Evolutionary conservation across 2,329 filamentous ascomycete genomes (phyloP).

Genomic region (Verticillium tricorpus): DNA sequence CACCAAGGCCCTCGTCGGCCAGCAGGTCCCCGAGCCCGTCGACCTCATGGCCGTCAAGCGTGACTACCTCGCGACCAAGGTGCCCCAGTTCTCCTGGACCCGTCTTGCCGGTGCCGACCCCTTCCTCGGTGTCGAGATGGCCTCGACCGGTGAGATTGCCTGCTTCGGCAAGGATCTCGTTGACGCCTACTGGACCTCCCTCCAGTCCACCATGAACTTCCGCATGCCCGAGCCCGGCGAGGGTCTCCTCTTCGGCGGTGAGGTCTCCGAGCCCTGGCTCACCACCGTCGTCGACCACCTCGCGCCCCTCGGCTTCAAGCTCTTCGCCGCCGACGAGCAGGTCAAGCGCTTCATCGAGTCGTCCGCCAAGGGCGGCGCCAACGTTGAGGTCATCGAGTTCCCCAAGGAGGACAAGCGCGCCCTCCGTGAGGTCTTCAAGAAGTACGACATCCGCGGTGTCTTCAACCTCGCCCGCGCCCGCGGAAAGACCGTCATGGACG

Average conservation of each 20-base stretch:
- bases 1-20: slow-evolving; percentile 84
- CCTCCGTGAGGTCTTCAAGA: slow-evolving; percentile 90
- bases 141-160: slow-evolving; percentile 94
- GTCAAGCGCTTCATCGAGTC: slow-evolving; percentile 83
- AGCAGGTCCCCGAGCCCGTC: slow-evolving; percentile 75
- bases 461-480: slow-evolving; percentile 89
- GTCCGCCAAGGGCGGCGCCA: slow-evolving; percentile 59
- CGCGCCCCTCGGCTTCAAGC: slow-evolving; percentile 86
- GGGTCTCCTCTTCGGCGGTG: slow-evolving; percentile 91
- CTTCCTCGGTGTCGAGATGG: slow-evolving; percentile 97
- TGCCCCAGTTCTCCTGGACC: slow-evolving; percentile 98
- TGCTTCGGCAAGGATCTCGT: slow-evolving; percentile 96
- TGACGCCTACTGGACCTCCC: slow-evolving; percentile 95
- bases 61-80: slow-evolving; percentile 93
- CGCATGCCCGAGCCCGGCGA: slow-evolving; percentile 90
- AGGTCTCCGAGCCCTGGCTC: slow-evolving; percentile 66
- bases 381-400: slow-evolving; percentile 91
- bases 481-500: slow-evolving; percentile 79
- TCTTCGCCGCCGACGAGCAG: slow-evolving; percentile 76
- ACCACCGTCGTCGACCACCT: slow-evolving; percentile 81
- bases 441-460: slow-evolving; percentile 91
- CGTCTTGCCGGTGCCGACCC: slow-evolving; percentile 95
- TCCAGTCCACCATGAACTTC: slow-evolving; percentile 99
- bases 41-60: slow-evolving; percentile 89
- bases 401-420: slow-evolving; percentile 94